phyloP scores from a whole-genome alignment of 306 rosid genomes.

The Quercus bicolor region DNA sequence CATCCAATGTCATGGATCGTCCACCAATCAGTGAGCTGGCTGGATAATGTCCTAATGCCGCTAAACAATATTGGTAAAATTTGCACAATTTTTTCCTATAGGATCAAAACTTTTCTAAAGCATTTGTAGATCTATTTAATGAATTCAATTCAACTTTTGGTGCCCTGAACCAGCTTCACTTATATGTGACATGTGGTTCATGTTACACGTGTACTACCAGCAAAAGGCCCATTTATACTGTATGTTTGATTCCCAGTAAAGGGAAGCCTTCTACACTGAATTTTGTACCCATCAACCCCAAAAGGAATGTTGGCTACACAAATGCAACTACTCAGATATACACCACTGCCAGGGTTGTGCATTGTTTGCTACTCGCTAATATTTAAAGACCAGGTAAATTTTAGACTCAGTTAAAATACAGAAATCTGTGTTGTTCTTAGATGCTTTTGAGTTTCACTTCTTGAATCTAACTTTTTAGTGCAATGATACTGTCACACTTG shows the following conservation, averaged over 20 bases:
- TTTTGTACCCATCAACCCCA: not conserved
- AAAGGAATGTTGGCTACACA: not conserved
- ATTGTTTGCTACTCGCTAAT: not conserved
- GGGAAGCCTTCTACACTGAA: not conserved
- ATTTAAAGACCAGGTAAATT: not conserved
- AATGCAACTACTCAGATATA: not conserved
- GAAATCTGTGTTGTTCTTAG: not conserved
- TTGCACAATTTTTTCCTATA: slow-evolving; percentile 5
- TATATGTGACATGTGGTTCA: not conserved
- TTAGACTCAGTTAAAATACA: not conserved
- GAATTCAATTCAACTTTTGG: not conserved
- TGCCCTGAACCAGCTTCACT: not conserved
- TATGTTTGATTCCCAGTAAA: not conserved
- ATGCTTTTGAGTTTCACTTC: not conserved
- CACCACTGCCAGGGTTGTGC: not conserved
- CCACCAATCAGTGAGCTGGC: slow-evolving; percentile 93
- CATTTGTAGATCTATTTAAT: not conserved
- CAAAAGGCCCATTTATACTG: not conserved
- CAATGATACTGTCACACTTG: not conserved
- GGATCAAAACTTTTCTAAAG: not conserved
- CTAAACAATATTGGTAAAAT: slow-evolving; percentile 22
- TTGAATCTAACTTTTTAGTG: not conserved
- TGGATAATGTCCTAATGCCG: slow-evolving; percentile 37
- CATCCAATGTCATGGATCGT: slow-evolving; percentile 84
- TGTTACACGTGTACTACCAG: not conserved